Conservation (phyloP, 202 grass and related monocot species). For the Saccharum hybrid region DNA sequence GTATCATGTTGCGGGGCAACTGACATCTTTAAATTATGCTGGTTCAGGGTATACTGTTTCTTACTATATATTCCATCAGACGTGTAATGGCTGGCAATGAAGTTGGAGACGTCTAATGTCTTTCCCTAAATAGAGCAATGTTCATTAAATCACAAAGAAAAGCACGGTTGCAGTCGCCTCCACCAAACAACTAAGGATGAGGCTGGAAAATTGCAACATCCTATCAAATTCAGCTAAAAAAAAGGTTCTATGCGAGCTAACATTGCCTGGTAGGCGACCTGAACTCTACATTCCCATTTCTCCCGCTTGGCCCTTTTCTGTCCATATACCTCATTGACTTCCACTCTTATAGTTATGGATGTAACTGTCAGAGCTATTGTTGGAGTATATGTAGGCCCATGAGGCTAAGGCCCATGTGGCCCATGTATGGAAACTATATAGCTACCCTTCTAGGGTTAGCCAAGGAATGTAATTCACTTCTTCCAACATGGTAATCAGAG, state of each 20-base stretch:
- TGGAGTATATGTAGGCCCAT: too few relatives aligned
- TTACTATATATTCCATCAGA: not conserved
- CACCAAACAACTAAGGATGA: constrained; percentile 36
- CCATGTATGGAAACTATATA: too few relatives aligned
- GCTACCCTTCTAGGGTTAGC: too few relatives aligned
- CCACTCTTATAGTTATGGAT: constrained; percentile 32
- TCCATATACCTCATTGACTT: constrained; percentile 26
- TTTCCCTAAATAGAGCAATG: constrained; percentile 34
- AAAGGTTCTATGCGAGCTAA: constrained; percentile 9
- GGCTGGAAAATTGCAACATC: constrained; percentile 42
- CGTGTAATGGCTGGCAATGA: not conserved
- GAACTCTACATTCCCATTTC: constrained; percentile 8
- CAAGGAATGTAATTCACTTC: too few relatives aligned
- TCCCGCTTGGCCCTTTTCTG: not conserved
- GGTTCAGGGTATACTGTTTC: not conserved
- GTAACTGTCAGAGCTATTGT: constrained; percentile 33
- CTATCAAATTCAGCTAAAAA: constrained; percentile 29
- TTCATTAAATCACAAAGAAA: not conserved
- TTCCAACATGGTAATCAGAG: too few relatives aligned
- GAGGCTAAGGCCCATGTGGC: too few relatives aligned
- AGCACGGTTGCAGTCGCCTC: constrained; percentile 32
- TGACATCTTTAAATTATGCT: not conserved
- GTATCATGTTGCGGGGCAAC: too few relatives aligned
- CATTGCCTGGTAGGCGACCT: not conserved
- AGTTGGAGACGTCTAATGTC: constrained; percentile 5